phyloP scores from a whole-genome alignment of 2,329 filamentous ascomycete species.

The Juglanconis oblonga region DNA sequence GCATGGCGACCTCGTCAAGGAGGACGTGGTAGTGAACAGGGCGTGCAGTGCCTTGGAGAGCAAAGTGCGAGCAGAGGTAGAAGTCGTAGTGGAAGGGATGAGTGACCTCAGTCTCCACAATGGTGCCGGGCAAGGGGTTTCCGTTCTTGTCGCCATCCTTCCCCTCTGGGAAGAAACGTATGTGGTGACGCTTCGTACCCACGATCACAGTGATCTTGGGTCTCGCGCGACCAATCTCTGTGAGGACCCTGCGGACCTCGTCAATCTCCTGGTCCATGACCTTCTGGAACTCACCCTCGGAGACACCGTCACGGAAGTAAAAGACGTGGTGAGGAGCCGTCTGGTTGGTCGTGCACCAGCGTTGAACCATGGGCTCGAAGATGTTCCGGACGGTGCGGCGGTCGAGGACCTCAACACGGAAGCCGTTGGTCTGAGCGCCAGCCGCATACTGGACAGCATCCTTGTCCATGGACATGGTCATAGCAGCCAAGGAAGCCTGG shows the following conservation, averaged over 20 bases:
- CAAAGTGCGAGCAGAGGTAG: slow-evolving; percentile 60
- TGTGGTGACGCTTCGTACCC: slow-evolving; percentile 90
- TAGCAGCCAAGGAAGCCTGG: slow-evolving; percentile 73
- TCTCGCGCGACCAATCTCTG: slow-evolving; percentile 29
- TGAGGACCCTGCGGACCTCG: slow-evolving; percentile 63
- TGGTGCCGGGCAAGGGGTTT: slow-evolving; percentile 80
- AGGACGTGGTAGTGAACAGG: slow-evolving; percentile 92
- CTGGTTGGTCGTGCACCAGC: slow-evolving; percentile 60
- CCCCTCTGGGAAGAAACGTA: slow-evolving; percentile 76
- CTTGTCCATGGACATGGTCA: slow-evolving; percentile 77
- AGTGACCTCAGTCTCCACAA: slow-evolving; percentile 87
- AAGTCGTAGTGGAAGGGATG: slow-evolving; percentile 91
- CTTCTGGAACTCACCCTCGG: slow-evolving; percentile 78
- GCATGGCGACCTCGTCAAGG: slow-evolving; percentile 71
- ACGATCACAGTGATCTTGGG: slow-evolving; percentile 82
- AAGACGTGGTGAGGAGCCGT: slow-evolving; percentile 72
- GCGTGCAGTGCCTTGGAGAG: slow-evolving; percentile 90
- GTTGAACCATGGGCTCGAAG: slow-evolving; percentile 59
- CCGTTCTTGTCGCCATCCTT: slow-evolving; percentile 66
- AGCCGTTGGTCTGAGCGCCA: slow-evolving; percentile 78
- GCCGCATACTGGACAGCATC: slow-evolving; percentile 74
- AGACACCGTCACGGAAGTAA: slow-evolving; percentile 91
- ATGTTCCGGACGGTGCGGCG: slow-evolving; percentile 63
- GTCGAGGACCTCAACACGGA: slow-evolving; percentile 75
- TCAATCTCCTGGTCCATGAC: slow-evolving; percentile 76